Conservation (phyloP, 2,329 filamentous ascomycete genomes). For the Neobulgaria alba region DNA sequence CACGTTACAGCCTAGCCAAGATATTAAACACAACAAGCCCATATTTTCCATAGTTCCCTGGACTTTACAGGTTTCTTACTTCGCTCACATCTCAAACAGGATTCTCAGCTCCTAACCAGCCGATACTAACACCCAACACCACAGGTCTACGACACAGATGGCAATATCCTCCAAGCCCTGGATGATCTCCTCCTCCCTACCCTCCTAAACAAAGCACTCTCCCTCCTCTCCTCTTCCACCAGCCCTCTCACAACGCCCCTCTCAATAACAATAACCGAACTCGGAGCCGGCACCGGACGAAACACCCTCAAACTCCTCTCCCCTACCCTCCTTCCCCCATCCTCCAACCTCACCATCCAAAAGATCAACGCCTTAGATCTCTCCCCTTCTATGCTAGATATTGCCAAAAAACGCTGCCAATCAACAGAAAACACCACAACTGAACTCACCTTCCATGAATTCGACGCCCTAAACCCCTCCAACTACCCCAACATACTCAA, state of each 20-base stretch:
- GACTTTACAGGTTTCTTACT: no score
- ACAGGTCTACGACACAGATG: slow-evolving; percentile 53
- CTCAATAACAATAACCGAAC: slow-evolving; percentile 39
- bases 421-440: background rate
- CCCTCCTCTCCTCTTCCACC: slow-evolving; percentile 15
- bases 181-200: slow-evolving; percentile 47
- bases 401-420: slow-evolving; percentile 33
- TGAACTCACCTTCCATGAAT: slow-evolving; percentile 13
- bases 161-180: slow-evolving; percentile 57
- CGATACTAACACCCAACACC: no score
- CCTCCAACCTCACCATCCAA: slow-evolving; percentile 9
- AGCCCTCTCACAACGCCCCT: slow-evolving; percentile 24
- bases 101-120: no score
- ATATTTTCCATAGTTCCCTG: no score
- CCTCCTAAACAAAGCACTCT: slow-evolving; percentile 42
- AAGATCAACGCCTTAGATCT: slow-evolving; percentile 39
- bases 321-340: slow-evolving; percentile 1
- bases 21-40: no score
- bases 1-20: no score
- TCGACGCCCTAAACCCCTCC: slow-evolving; percentile 20
- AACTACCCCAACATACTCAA: slow-evolving; percentile 13
- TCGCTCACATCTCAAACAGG: no score
- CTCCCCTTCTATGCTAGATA: slow-evolving; percentile 46
- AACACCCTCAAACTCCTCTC: slow-evolving; percentile 46
- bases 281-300: slow-evolving; percentile 58